Percentiles rank a stretch among this genome's conserved stretches.
These are phyloP conservation scores for Fomes fomentarius DNA, from an alignment of 1,284 basidiomycete genomes.

Conservation along the genomic window DNA sequence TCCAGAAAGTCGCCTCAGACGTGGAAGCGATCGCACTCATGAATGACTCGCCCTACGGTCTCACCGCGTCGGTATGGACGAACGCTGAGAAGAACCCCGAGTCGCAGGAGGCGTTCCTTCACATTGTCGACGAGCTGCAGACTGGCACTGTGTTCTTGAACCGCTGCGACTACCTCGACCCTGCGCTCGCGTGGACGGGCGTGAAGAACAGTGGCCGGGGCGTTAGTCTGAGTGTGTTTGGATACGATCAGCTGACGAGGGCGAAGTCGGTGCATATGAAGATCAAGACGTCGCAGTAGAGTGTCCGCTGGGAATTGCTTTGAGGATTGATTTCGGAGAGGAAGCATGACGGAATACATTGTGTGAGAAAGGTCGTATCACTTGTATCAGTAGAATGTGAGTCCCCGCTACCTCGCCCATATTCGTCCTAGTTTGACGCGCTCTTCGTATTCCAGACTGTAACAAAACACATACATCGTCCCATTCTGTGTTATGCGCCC, in stretches of 20 bases:
- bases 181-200: constrained; percentile 92
- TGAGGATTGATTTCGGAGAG: too few relatives aligned
- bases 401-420: too few relatives aligned
- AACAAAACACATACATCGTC: too few relatives aligned
- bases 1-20: constrained; percentile 86
- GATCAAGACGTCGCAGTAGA: constrained; percentile 47
- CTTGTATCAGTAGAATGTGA: too few relatives aligned
- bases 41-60: constrained; percentile 96
- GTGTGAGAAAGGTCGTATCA: too few relatives aligned
- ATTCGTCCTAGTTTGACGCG: too few relatives aligned
- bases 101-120: constrained; percentile 71
- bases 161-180: constrained; percentile 87
- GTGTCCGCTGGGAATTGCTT: not conserved
- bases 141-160: constrained; percentile 94
- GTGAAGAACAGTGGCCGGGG: constrained; percentile 93
- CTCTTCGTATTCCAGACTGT: too few relatives aligned
- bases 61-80: constrained; percentile 95
- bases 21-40: constrained; percentile 87
- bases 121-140: constrained; percentile 75
- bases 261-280: constrained; percentile 83
- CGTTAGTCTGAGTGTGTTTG: constrained; percentile 86
- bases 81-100: constrained; percentile 60
- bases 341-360: too few relatives aligned
- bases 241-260: constrained; percentile 79
- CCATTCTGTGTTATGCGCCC: too few relatives aligned